Conservation (phyloP, 2,329 filamentous ascomycete species). For the Coniochaeta ligniaria region DNA sequence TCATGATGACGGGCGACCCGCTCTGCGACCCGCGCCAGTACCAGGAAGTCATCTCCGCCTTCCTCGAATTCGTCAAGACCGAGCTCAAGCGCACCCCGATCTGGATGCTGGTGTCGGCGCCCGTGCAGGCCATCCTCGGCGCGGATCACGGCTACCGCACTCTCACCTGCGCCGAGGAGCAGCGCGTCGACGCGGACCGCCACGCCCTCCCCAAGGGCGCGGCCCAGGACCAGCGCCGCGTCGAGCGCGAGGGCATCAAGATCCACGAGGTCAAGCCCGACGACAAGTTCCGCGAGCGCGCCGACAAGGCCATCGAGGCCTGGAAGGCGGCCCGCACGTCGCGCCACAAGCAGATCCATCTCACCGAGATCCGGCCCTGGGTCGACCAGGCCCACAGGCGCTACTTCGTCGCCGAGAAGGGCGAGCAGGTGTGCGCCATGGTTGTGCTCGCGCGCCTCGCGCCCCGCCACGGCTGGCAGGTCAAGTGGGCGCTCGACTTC, state of each 20-base stretch:
- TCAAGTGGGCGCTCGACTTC: slow-evolving; percentile 96
- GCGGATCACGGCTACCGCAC: slow-evolving; percentile 80
- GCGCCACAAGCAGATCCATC: slow-evolving; percentile 62
- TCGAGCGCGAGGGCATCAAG: slow-evolving; percentile 78
- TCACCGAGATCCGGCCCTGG: slow-evolving; percentile 88
- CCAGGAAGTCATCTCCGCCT: slow-evolving; percentile 62
- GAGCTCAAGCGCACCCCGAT: slow-evolving; percentile 55
- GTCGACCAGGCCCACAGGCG: slow-evolving; percentile 74
- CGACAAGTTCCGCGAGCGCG: slow-evolving; percentile 59
- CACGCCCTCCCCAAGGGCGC: slow-evolving; percentile 42
- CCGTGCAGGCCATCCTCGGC: slow-evolving; percentile 73
- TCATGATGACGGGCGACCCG: slow-evolving; percentile 80
- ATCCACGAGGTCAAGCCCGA: slow-evolving; percentile 66
- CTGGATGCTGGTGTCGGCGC: slow-evolving; percentile 81
- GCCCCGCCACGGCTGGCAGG: slow-evolving; percentile 79
- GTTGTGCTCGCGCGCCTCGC: slow-evolving; percentile 79
- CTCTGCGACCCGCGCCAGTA: slow-evolving; percentile 78
- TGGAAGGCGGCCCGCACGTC: slow-evolving; percentile 75
- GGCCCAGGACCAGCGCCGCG: slow-evolving; percentile 69
- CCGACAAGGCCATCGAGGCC: slow-evolving; percentile 66
- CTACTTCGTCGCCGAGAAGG: slow-evolving; percentile 74
- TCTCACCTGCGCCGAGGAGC: slow-evolving; percentile 80
- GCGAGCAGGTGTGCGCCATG: slow-evolving; percentile 66
- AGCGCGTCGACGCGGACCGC: slow-evolving; percentile 75
- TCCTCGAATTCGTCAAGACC: slow-evolving; percentile 67